These are phyloP conservation scores for Geotrichum fermentans DNA, from an alignment of 1,139 yeast genomes.

Conservation along the genomic window DNA sequence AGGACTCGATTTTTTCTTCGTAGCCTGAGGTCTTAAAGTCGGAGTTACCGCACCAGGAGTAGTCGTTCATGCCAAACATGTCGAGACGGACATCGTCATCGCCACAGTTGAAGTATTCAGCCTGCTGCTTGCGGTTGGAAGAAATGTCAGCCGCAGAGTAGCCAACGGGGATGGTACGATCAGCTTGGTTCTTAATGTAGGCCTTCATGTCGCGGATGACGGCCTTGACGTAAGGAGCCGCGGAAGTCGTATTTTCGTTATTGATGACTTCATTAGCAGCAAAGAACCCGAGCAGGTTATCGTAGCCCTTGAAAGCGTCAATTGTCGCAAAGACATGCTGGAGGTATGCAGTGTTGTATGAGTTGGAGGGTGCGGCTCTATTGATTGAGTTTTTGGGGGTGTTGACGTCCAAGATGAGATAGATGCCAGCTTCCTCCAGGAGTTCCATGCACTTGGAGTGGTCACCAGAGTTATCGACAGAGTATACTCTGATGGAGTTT, in stretches of 20 bases:
- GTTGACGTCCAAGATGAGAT: conserved; percentile 83
- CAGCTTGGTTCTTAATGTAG: conserved; percentile 56
- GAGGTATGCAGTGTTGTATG: conserved; percentile 50
- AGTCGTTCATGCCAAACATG: conserved; percentile 92
- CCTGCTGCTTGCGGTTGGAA: conserved; percentile 45
- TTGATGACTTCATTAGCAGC: conserved; percentile 94
- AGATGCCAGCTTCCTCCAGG: conserved; percentile 88
- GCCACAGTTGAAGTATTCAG: conserved; percentile 77
- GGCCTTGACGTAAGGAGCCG: conserved; percentile 73
- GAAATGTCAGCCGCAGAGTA: conserved; percentile 96
- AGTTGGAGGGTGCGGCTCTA: conserved; percentile 63
- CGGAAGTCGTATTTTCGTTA: conserved; percentile 67
- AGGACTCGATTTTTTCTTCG: conserved; percentile 65
- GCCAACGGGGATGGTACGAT: conserved; percentile 81
- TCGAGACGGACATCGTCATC: conserved; percentile 63
- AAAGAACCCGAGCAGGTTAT: conserved; percentile 85
- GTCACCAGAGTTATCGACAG: conserved; percentile 72
- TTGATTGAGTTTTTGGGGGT: conserved; percentile 76
- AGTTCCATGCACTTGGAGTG: conserved; percentile 89
- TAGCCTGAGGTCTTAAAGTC: conserved; percentile 76
- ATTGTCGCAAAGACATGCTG: conserved; percentile 57
- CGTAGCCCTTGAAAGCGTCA: conserved; percentile 73
- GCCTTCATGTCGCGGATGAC: conserved; percentile 78
- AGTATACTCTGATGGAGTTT: conserved; percentile 82
- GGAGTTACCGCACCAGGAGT: conserved; percentile 93